Evolutionary conservation across 2,329 filamentous ascomycete genomes (phyloP), one percentile per base, ranked within the genome.

Genomic region (Stagonosporopsis chrysanthemi): DNA sequence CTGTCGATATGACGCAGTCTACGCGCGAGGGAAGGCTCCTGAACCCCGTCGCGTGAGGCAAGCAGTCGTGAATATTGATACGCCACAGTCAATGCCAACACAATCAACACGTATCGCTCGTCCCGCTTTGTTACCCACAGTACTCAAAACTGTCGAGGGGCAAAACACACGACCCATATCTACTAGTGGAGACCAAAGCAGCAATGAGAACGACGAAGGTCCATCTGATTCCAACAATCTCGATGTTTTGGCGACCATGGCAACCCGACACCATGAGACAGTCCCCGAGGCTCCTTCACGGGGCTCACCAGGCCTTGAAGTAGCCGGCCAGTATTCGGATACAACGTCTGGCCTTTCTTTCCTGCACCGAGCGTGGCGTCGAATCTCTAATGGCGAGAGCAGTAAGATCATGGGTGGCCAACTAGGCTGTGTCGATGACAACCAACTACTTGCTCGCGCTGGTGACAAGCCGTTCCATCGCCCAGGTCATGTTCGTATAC

Each of bases 321-420:
- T 84, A 11, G 80, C 83, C 60, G 83, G 82, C 1, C 82, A 86
- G 48, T 83, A 84, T 59, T 77, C 84, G n/a, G 84, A 84, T 9
- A 80, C 81, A 14, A 81, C 83, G 4, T 79, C 84, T 68, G 68
- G 80, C 40, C 70, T 82, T 66, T 77, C 84, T 64, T 80, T 88
- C 77, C 74, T 91, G 79, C 63, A 90, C 73, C 86, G 88, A 80
- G 79, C 88, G 82, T 80, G 90, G 87, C 72, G 89, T 81, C 76
- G 88, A 81, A 52, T 91, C 67, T 61, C 87, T 80, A 42, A 87
- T 81, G 38, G 88, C 81, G 47, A 87, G 81, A 78, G 77, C 38
- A 73, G 62, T 17, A 74, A 71, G 0, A 26, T 66, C 29, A 31
- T 63, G 24, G 55, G 46, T 12, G 64, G 66, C 0, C 52, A 63